Base-by-base conservation (phyloP, 805 yeast species). In the Candida loeiensis region DNA sequence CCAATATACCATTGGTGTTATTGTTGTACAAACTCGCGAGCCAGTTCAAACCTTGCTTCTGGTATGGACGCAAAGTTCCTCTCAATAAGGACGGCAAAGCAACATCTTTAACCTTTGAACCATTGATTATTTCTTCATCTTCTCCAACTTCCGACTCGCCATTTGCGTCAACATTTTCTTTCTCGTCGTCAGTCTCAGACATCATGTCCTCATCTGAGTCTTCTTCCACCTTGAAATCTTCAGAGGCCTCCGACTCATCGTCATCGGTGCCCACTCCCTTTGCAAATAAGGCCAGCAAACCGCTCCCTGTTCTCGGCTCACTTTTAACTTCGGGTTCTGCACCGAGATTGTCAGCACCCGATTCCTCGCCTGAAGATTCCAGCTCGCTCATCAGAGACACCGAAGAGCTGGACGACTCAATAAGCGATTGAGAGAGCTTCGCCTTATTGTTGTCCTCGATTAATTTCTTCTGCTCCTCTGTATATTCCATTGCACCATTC, bases 31-130 rank as follows among this genome's bases (percentile, higher is more conserved):
- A 66, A 34, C 96, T 88, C 1, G 96, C 98, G 36, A 93, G 66
- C 99, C 99, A 93, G 50, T 93, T 95, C 27, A 93, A 71, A 45
- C 99, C 99, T 60, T 88, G 95, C 42, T 89, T 91, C 59, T 93
- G 99, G 54, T 93, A 93, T 6, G 80, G 86, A 58, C 99, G 79
- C 38, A 93, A 67, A 0, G 79, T 77, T 19, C 98, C 99, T 45
- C 89, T 74, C 18, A 93, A 66, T 6, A 85, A 61, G 11, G 80
- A 70, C 0, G 98, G 98, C 3, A 77, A 54, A 0, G 93, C 88
- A 6, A 89, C 95, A 59, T 85, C 90, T 43, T 57, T 57, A 6
- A 69, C 74, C 39, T 57, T 64, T 7, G 69, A 49, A 0, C 73
- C 73, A 41, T 69, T 69, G 24, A 69, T 51, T n/a, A 59, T 66